Conservation (phyloP, 1,139 yeast species). For the Geotrichum histeridarum region DNA sequence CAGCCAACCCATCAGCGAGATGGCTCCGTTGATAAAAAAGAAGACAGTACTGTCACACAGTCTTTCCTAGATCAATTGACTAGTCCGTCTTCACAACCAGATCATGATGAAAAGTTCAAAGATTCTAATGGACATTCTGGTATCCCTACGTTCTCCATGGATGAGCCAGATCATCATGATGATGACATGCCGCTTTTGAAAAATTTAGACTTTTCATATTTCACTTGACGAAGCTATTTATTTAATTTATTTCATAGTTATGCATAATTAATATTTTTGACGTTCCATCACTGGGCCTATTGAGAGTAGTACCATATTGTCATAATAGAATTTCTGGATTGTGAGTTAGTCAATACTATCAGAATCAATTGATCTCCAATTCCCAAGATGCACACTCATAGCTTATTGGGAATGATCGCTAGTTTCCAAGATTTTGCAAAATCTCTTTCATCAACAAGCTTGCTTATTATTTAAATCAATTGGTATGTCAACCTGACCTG, state of each 20-base stretch:
- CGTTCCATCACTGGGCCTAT: too few relatives aligned
- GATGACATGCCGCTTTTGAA: slow-evolving; percentile 20
- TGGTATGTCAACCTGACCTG: too few relatives aligned
- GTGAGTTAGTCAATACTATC: too few relatives aligned
- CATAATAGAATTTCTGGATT: too few relatives aligned
- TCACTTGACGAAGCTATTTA: background rate
- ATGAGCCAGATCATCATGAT: slow-evolving; percentile 15
- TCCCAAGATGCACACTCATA: too few relatives aligned
- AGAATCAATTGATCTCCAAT: too few relatives aligned
- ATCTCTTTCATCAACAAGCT: too few relatives aligned
- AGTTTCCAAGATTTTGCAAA: too few relatives aligned
- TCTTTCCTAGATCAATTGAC: slow-evolving; percentile 31
- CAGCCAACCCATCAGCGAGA: slow-evolving; percentile 4
- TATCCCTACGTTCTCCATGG: slow-evolving; percentile 14
- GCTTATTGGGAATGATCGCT: too few relatives aligned
- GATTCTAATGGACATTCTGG: slow-evolving; percentile 4
- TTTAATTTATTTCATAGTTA: background rate
- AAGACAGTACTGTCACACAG: slow-evolving; percentile 12
- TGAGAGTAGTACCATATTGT: too few relatives aligned
- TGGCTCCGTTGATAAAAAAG: slow-evolving; percentile 12
- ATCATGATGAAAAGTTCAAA: slow-evolving; percentile 15
- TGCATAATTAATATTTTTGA: too few relatives aligned
- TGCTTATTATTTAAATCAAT: too few relatives aligned
- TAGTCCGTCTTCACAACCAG: slow-evolving; percentile 12
- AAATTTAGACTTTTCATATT: slow-evolving; percentile 19